Conservation (phyloP, 768 basidiomycete species). For the Amanita exitialis region DNA sequence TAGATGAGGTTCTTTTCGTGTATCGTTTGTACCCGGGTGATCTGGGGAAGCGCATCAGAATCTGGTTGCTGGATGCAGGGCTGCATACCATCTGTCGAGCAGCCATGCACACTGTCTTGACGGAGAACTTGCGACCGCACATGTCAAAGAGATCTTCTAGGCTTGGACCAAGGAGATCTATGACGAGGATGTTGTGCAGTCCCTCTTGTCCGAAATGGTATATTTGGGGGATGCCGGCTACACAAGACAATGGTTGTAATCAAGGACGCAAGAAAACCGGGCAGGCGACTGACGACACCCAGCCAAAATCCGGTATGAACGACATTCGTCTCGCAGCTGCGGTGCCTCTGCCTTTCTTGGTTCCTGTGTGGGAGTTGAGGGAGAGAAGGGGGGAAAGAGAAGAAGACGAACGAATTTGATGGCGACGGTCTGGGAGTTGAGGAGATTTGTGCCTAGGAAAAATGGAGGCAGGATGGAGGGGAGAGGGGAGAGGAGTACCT, state of each 20-base stretch:
- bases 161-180: constrained; percentile 94
- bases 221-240: constrained; percentile 97
- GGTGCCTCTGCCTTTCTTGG: constrained; percentile 93
- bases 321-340: constrained; percentile 96
- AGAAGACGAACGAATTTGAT: constrained; percentile 92
- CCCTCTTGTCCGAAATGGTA: constrained; percentile 99
- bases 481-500: constrained; percentile 32
- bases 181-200: constrained; percentile 96
- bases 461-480: neutral
- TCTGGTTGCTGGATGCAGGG: constrained; percentile 12
- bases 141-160: constrained; percentile 98
- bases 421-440: constrained; percentile 97
- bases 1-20: constrained; percentile 99
- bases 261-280: constrained; percentile 6
- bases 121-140: constrained; percentile 95
- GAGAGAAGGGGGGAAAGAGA: constrained; percentile 6
- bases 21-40: constrained; percentile 93
- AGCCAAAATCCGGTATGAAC: constrained; percentile 86
- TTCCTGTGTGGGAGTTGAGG: constrained; percentile 41
- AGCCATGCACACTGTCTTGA: constrained; percentile 98
- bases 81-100: constrained; percentile 86
- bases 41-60: constrained; percentile 29
- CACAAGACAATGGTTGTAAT: constrained; percentile 12
- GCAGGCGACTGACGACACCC: constrained; percentile 67
- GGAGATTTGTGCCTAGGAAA: constrained; percentile 79